Conservation (phyloP, 179 eudicot species). For the Sideroxylon spinosum region DNA sequence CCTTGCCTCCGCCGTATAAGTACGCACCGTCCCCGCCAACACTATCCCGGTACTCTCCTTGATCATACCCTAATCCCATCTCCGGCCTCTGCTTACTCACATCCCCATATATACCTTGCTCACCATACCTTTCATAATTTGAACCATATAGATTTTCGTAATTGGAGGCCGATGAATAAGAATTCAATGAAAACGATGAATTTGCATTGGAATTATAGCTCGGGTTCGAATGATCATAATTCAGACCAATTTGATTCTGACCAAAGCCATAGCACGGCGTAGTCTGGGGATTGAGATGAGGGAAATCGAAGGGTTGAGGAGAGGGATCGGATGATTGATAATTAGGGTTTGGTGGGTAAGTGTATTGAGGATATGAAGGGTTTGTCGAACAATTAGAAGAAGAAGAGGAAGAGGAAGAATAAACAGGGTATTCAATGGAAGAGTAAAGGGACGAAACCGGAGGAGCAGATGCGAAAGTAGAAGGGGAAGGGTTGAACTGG, state of each 20-base stretch:
- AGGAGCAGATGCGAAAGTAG: constrained; percentile 65
- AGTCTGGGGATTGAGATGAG: constrained; percentile 27
- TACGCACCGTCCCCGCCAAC: constrained; percentile 36
- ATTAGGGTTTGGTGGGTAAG: constrained; percentile 35
- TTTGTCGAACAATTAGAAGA: background rate
- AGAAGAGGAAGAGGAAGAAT: constrained; percentile 18
- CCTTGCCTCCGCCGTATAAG: constrained; percentile 51
- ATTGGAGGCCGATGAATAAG: constrained; percentile 23
- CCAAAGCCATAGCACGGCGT: constrained; percentile 31
- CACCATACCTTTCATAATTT: constrained; percentile 19
- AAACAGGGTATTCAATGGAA: constrained; percentile 38
- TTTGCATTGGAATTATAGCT: constrained; percentile 16
- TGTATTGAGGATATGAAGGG: constrained; percentile 22
- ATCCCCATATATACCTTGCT: constrained; percentile 15
- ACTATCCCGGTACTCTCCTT: constrained; percentile 31
- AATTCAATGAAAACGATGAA: constrained; percentile 14
- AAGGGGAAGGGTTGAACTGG: constrained; percentile 27
- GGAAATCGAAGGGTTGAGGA: constrained; percentile 20
- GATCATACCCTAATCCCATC: constrained; percentile 4
- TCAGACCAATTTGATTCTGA: constrained; percentile 28
- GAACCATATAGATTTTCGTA: constrained; percentile 25
- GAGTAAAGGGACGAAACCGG: constrained; percentile 41
- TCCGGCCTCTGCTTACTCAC: constrained; percentile 6
- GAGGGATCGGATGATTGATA: constrained; percentile 21
- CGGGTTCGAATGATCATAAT: constrained; percentile 24